phyloP scores from a whole-genome alignment of 805 yeast species.

The Kodamaea kakaduensis region DNA sequence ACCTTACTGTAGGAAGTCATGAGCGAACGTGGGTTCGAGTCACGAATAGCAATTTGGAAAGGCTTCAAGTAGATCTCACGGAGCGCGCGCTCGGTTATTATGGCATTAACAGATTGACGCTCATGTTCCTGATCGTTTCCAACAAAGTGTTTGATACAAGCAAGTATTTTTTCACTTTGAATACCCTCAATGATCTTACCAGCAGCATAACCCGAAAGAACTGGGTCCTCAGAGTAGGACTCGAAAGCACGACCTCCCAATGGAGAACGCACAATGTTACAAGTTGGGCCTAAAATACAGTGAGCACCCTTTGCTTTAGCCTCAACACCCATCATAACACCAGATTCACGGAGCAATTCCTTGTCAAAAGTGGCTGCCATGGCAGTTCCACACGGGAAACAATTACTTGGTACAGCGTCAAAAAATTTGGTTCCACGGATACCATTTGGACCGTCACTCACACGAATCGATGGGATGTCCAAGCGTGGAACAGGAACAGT shows the following conservation, averaged over 20 bases:
- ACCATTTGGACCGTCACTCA: conserved; percentile 61
- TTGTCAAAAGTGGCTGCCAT: conserved; percentile 55
- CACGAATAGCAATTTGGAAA: conserved; percentile 54
- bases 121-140: conserved; percentile 62
- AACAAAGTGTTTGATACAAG: conserved; percentile 60
- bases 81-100: conserved; percentile 55
- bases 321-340: conserved; percentile 50
- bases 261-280: conserved; percentile 54
- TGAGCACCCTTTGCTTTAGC: conserved; percentile 52
- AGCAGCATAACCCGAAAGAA: conserved; percentile 43
- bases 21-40: conserved; percentile 49
- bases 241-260: conserved; percentile 63
- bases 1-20: conserved; percentile 65
- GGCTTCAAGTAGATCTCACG: conserved; percentile 64
- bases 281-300: conserved; percentile 44
- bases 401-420: conserved; percentile 50
- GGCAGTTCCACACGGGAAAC: conserved; percentile 60
- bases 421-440: conserved; percentile 56
- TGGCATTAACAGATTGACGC: conserved; percentile 44
- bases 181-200: conserved; percentile 52
- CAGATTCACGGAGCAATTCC: conserved; percentile 45
- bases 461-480: conserved; percentile 15
- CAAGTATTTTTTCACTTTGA: conserved; percentile 47
- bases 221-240: conserved; percentile 60
- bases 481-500: conserved; percentile 15